Evolutionary conservation across 495 filamentous ascomycete genomes (phyloP), one percentile per base, ranked within the genome.

Genomic region (Cladorrhinum samala): DNA sequence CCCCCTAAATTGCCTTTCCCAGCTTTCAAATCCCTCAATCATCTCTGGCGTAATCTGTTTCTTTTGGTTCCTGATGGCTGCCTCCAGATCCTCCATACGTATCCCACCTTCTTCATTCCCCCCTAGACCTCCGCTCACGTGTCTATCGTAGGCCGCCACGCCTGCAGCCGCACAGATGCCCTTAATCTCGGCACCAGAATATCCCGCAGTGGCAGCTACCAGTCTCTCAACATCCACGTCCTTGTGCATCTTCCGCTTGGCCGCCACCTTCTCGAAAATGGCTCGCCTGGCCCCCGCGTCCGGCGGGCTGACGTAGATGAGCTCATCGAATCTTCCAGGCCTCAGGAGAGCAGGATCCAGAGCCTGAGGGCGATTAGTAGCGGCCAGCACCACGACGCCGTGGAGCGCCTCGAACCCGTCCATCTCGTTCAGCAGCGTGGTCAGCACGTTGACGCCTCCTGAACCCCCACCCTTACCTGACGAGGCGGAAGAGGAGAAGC

Each of bases 391-490:
- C 46, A 91, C 79, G 2, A 98, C 91, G 49, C 85, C 88, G 51
- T 84, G 84, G 36, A 95, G 69, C 24, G 83, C 79, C 61, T 95
- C 88, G 58, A 98, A 92, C 18, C 93, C 93, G 62, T 97, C 92
- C 86, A 98, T 92, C 66, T 98, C 93, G 58, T 91, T 97, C 8
- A 98, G 75, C 25, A 98, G 66, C 2, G 93, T 94, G 2, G 92
- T 94, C 2, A 98, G 76, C 13, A 95, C 87, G 68, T 96, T 93
- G 18, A 95, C 76, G 6, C 80, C 77, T 23, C 69, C 75, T 20
- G 79, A 74, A 3, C 50, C 52, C 2, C 36, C 18, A 69, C 72
- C n/a, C 11, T 27, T 30, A 4, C 21, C 19, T 13, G 49, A 27
- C 0, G 42, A 18, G 4, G 16, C 36, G 13, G n/a, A 18, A 0